Percentiles rank a stretch among this genome's conserved stretches.
These are phyloP conservation scores for Abrus precatorius DNA, from an alignment of 306 rosid species.

Conservation along the genomic window DNA sequence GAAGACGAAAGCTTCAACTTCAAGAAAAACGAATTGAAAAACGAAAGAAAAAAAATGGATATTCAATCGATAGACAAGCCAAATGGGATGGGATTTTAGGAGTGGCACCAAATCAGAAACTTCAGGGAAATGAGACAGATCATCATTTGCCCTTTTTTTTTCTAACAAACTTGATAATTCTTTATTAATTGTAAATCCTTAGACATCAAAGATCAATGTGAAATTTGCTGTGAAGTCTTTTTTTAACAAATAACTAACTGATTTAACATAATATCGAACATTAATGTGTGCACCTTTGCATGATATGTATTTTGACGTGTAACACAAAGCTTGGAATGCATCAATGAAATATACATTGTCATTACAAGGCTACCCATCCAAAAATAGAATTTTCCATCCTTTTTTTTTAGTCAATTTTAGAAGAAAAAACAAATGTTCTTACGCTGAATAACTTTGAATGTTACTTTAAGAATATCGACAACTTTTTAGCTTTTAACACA, in stretches of 20 bases:
- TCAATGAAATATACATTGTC: neutral
- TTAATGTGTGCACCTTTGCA: neutral
- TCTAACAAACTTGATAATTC: conserved; percentile 8
- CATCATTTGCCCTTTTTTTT: conserved; percentile 22
- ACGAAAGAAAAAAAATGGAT: neutral
- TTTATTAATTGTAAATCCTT: neutral
- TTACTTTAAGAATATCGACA: no score
- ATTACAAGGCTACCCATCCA: neutral
- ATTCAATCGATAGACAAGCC: conserved; percentile 1
- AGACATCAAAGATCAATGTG: conserved; percentile 13
- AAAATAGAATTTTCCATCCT: conserved; percentile 1
- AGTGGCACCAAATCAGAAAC: conserved; percentile 35
- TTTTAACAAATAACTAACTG: neutral
- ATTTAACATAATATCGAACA: neutral
- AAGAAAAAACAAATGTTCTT: neutral
- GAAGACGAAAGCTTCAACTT: conserved; percentile 37
- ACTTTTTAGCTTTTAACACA: no score
- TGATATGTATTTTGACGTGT: conserved; percentile 1
- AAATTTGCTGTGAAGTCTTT: neutral
- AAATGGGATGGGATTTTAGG: conserved; percentile 28
- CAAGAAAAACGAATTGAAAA: conserved; percentile 21
- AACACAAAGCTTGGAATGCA: neutral
- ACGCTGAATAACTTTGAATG: no score
- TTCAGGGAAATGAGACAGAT: conserved; percentile 41
- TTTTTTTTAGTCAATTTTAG: neutral